Percentiles rank a stretch among this genome's conserved stretches.
Conservation (phyloP, 768 basidiomycete species). For the Omphalotus guepiniiformis region DNA sequence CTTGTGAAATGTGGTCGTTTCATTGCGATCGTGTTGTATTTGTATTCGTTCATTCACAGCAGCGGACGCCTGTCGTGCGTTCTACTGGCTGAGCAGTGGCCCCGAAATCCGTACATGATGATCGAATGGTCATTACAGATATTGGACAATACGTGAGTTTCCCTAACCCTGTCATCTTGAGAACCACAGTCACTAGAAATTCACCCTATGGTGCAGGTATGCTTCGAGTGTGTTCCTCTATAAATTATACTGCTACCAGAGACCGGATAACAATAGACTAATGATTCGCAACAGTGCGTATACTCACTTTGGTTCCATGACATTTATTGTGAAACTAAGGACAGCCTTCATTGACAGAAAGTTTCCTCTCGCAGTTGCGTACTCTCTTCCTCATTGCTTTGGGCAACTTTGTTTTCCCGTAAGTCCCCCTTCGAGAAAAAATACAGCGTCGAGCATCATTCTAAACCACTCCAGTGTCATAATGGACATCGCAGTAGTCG, state of each 20-base stretch:
- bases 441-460: too few relatives aligned
- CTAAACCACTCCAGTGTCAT: slow-evolving; percentile 4
- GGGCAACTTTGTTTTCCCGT: slow-evolving; percentile 36
- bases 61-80: slow-evolving; percentile 6
- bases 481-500: slow-evolving; percentile 28
- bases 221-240: slow-evolving; percentile 24
- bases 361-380: slow-evolving; percentile 20
- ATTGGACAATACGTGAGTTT: slow-evolving; percentile 28
- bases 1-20: slow-evolving; percentile 28
- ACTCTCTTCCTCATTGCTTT: slow-evolving; percentile 31
- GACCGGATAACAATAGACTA: neutral
- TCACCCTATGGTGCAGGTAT: slow-evolving; percentile 15
- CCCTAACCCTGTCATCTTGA: neutral
- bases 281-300: slow-evolving; percentile 15
- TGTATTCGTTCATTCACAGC: slow-evolving; percentile 8
- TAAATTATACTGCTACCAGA: slow-evolving; percentile 13
- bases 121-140: slow-evolving; percentile 31
- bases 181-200: too few relatives aligned
- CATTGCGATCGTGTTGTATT: slow-evolving; percentile 13
- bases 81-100: neutral
- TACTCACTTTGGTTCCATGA: neutral
- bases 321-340: too few relatives aligned
- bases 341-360: slow-evolving; percentile 10
- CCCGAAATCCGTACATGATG: slow-evolving; percentile 15
- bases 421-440: slow-evolving; percentile 3